Base-by-base conservation (phyloP, 2,329 filamentous ascomycete species). In the Paraphaeosphaeria sporulosa region DNA sequence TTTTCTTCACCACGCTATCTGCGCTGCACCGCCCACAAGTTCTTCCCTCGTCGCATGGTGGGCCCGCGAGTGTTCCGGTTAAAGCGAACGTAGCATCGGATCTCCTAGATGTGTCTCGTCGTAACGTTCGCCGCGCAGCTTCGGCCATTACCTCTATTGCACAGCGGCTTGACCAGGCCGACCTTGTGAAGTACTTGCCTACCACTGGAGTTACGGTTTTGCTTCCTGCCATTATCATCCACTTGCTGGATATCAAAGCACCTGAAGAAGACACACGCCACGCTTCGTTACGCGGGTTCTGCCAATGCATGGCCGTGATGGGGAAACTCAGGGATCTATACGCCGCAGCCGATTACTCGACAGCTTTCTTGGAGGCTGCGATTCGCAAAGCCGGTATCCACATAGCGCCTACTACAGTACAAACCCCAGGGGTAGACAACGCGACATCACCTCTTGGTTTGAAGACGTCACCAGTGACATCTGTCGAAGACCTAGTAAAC, bases 331-430 rank as follows among this genome's bases (percentile, higher is more conserved):
- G 93, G 40, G 93, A 97, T 72, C 92, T 93, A 32, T 97, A 98
- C 72, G 89, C 93, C 0, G 93, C 94, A 0, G 94, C 94, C n/a
- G 94, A 97, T 77, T 97, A 95, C 71, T 93, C 93, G n/a, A 94
- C 92, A 0, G 92, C 92, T 2, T 97, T 97, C 81, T 84, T 97
- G n/a, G 92, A 96, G 74, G 93, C 93, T 1, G 93, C 93, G 0
- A 90, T 97, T 64, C 89, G 91, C 63, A 96, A 96, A 80, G 92
- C 92, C 9, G 89, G 91, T 58, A 93, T 95, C 63, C 88, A 91
- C 58, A 82, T 93, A 42, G 86, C 85, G 2, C 79, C 84, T 60
- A 61, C 76, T 68, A 34, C 71, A 2, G 46, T 64, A 19, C 63
- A 71, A 51, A 53, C 66, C 15, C 15, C 34, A n/a, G 61, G 58